Evolutionary conservation across 768 basidiomycete genomes (phyloP).

Genomic region (Lentinula detonsa): DNA sequence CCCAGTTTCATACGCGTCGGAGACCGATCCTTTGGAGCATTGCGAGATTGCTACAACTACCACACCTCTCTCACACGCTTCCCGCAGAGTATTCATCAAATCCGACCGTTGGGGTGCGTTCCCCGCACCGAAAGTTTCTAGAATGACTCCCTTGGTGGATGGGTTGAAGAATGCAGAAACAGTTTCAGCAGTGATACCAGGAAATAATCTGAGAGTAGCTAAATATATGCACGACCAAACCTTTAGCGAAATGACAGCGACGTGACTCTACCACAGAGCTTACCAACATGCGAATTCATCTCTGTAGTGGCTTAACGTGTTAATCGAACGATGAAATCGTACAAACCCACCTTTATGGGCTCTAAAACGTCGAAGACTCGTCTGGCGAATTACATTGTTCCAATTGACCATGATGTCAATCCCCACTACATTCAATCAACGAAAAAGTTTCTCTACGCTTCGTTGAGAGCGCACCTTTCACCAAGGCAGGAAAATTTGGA

Average conservation of each 20-base stretch:
- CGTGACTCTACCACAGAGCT: conserved; percentile 13
- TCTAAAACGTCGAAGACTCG: conserved; percentile 67
- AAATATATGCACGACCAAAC: neutral
- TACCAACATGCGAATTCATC: conserved; percentile 79
- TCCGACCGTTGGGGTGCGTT: conserved; percentile 85
- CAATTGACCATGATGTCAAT: conserved; percentile 89
- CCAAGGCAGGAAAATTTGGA: conserved; percentile 78
- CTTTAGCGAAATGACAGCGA: neutral
- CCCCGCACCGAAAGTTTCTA: conserved; percentile 91
- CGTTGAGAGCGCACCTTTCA: conserved; percentile 52
- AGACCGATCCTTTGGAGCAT: conserved; percentile 82
- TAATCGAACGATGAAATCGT: neutral
- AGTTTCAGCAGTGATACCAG: conserved; percentile 74
- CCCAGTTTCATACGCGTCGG: conserved; percentile 78
- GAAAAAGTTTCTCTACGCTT: conserved; percentile 1
- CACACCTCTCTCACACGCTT: conserved; percentile 77
- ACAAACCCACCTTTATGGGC: conserved; percentile 65
- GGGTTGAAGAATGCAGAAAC: conserved; percentile 71
- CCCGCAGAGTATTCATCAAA: conserved; percentile 67
- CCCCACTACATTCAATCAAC: conserved; percentile 47
- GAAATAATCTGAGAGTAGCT: conserved; percentile 83
- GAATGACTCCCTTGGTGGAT: conserved; percentile 73
- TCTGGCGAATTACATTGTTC: conserved; percentile 83
- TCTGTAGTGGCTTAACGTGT: conserved; percentile 30
- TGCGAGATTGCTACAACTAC: conserved; percentile 92